phyloP scores from a whole-genome alignment of 352 stramenopile genomes.

The Pythium phragmitis region DNA sequence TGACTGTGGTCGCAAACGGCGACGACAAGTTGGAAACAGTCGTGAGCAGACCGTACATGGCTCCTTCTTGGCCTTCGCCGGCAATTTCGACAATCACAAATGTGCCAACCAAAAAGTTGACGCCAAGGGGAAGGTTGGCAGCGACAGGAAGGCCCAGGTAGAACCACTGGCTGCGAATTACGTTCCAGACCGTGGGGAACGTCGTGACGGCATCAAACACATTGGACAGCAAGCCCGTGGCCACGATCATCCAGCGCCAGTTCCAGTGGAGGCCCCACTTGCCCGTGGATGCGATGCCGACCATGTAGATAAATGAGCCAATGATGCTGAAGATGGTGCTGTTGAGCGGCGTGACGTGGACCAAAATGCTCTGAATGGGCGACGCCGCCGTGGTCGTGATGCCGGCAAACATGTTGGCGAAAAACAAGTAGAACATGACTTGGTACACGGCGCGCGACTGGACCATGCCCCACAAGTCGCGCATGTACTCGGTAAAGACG shows the following conservation, averaged over 20 bases:
- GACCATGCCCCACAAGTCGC: conserved; percentile 29
- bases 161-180: conserved; percentile 27
- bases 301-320: conserved; percentile 28
- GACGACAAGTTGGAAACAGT: conserved; percentile 36
- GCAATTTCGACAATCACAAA: conserved; percentile 37
- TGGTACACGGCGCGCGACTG: conserved; percentile 46
- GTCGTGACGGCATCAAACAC: conserved; percentile 18
- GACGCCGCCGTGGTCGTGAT: conserved; percentile 31
- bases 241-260: conserved; percentile 24
- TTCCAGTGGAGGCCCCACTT: conserved; percentile 24
- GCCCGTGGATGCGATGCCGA: conserved; percentile 23
- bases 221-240: conserved; percentile 24
- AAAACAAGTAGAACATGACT: conserved; percentile 43
- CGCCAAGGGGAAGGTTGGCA: conserved; percentile 29
- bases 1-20: conserved; percentile 38
- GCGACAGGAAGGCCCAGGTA: conserved; percentile 30
- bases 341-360: conserved; percentile 42
- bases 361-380: conserved; percentile 31
- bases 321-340: conserved; percentile 33
- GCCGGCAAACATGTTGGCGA: conserved; percentile 34
- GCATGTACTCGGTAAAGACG: conserved; percentile 28
- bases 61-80: conserved; percentile 38
- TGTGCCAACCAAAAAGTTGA: conserved; percentile 30
- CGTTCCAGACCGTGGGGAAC: conserved; percentile 35
- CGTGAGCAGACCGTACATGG: conserved; percentile 42